phyloP scores from a whole-genome alignment of 2,329 filamentous ascomycete genomes.

The Bipolaris victoriae region DNA sequence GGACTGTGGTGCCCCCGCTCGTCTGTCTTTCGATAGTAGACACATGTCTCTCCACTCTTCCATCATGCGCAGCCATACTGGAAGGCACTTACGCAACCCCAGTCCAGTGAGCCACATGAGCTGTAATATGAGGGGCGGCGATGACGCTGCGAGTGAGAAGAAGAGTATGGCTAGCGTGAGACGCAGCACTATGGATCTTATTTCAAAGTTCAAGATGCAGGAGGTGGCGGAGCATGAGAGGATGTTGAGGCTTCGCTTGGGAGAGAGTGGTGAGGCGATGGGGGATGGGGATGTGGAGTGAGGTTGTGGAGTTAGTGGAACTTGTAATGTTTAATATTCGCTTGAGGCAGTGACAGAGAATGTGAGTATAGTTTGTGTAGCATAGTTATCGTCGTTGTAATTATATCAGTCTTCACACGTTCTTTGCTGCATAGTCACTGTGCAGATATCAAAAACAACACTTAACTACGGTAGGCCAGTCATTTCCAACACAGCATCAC shows the following conservation, averaged over 20 bases:
- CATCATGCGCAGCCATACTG: slow-evolving; percentile 18
- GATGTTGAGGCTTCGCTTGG: slow-evolving; percentile 32
- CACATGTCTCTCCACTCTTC: slow-evolving; percentile 22
- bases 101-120: slow-evolving; percentile 32
- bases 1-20: slow-evolving; percentile 24
- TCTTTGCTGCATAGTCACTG: too few relatives aligned
- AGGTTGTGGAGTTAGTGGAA: neutral
- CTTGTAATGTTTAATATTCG: neutral
- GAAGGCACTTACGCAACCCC: slow-evolving; percentile 27
- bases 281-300: slow-evolving; percentile 6
- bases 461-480: too few relatives aligned
- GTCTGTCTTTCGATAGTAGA: slow-evolving; percentile 29
- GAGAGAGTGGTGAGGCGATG: slow-evolving; percentile 14
- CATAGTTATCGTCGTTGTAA: neutral
- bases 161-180: slow-evolving; percentile 45
- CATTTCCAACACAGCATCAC: too few relatives aligned
- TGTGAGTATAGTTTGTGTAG: neutral
- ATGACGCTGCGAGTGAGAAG: slow-evolving; percentile 25
- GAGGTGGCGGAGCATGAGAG: slow-evolving; percentile 45
- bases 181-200: slow-evolving; percentile 51
- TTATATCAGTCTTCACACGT: too few relatives aligned
- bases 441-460: too few relatives aligned
- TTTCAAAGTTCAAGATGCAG: slow-evolving; percentile 46
- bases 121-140: slow-evolving; percentile 20
- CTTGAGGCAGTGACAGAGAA: neutral